Evolutionary conservation across 345 rosid species (phyloP).

Genomic region (Gossypioides kirkii): DNA sequence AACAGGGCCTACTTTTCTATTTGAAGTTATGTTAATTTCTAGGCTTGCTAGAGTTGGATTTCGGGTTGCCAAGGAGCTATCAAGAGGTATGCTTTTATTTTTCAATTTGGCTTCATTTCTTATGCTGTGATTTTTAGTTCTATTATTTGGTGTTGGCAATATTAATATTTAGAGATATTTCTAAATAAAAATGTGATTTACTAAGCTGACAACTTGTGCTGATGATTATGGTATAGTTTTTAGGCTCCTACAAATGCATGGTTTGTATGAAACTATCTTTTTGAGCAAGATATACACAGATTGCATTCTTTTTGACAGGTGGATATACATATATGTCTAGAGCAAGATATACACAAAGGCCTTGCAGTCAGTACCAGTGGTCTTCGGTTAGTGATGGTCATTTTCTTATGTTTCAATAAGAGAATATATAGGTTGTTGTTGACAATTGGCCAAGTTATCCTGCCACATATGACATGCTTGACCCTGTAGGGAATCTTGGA

Average conservation of each 20-base stretch:
- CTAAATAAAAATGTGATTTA: neutral
- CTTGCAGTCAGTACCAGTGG: neutral
- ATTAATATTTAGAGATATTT: neutral
- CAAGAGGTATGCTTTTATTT: conserved; percentile 35
- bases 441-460: neutral
- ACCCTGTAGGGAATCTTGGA: neutral
- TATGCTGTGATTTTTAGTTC: neutral
- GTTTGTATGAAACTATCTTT: neutral
- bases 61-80: conserved; percentile 36
- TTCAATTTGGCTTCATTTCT: neutral
- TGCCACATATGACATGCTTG: neutral
- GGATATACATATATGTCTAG: neutral
- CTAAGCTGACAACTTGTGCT: neutral
- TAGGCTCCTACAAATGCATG: neutral
- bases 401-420: neutral
- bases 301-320: neutral
- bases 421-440: neutral
- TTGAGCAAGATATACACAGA: neutral
- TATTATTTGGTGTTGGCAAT: neutral
- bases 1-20: neutral
- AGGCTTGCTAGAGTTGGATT: conserved; percentile 41
- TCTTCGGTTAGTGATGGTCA: neutral
- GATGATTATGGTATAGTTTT: neutral
- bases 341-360: neutral
- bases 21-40: conserved; percentile 36